A percentile compares a stretch with the other conserved stretches of the same genome.
phyloP scores from a whole-genome alignment of 306 rosid genomes.

The Dalbergia oliveri region DNA sequence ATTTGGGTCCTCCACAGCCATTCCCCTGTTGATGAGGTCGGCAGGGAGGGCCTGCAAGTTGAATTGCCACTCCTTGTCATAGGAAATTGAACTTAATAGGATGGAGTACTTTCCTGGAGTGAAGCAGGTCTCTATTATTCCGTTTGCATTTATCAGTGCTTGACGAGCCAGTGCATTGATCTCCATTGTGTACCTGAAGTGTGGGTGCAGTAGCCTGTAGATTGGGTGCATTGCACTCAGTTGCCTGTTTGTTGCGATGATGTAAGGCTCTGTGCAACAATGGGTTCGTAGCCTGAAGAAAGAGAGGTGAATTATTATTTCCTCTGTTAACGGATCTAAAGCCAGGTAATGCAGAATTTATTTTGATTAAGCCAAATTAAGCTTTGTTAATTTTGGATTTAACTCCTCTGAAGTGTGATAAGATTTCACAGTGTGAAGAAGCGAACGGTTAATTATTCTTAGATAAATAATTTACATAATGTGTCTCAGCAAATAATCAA shows the following conservation, averaged over 20 bases:
- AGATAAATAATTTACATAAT: too few species aligned
- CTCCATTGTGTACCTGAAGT: constrained; percentile 92
- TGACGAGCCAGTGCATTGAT: constrained; percentile 86
- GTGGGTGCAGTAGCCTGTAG: constrained; percentile 78
- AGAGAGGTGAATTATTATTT: background rate
- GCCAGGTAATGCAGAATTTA: background rate
- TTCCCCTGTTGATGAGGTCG: constrained; percentile 77
- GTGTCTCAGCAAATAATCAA: too few species aligned
- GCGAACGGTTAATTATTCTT: too few species aligned
- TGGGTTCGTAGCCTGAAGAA: constrained; percentile 83
- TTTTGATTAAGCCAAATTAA: too few species aligned
- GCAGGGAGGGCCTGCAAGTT: constrained; percentile 72
- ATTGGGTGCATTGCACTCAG: constrained; percentile 89
- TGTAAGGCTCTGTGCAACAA: constrained; percentile 77
- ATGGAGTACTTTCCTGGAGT: constrained; percentile 61
- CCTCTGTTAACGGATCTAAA: too few species aligned
- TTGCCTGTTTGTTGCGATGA: constrained; percentile 83
- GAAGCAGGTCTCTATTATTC: constrained; percentile 68
- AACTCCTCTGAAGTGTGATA: too few species aligned
- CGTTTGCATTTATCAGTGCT: constrained; percentile 66
- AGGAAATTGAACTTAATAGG: constrained; percentile 67
- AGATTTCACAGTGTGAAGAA: too few species aligned
- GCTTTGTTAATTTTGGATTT: too few species aligned
- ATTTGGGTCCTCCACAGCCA: constrained; percentile 54
- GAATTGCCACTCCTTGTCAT: constrained; percentile 76